Percentiles rank a stretch among this genome's conserved stretches.
Evolutionary conservation across 108 stramenopile species (phyloP).

Genomic region (Cyclotella sp.): DNA sequence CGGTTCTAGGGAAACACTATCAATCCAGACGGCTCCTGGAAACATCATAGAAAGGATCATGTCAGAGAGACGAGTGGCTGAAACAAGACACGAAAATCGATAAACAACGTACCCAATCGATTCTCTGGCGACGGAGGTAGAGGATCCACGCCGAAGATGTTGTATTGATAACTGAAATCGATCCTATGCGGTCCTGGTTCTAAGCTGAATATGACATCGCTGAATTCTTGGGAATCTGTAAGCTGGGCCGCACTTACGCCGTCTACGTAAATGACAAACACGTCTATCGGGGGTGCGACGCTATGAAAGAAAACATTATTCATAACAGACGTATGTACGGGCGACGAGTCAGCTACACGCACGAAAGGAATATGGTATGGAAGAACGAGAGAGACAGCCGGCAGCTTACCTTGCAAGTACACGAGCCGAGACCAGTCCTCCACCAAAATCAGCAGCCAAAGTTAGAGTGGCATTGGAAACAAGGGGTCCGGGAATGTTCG

Average conservation of each 20-base stretch:
- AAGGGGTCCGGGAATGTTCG: not conserved
- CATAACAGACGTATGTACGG: too few species aligned
- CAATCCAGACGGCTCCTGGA: conserved; percentile 36
- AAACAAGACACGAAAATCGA: not conserved
- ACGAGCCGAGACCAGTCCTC: conserved; percentile 7
- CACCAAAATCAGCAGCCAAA: conserved; percentile 20
- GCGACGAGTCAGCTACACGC: too few species aligned
- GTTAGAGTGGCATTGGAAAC: conserved; percentile 32
- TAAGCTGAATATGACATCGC: conserved; percentile 16
- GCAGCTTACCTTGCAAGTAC: conserved; percentile 16
- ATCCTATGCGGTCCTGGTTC: conserved; percentile 31
- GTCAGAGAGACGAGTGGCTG: not conserved
- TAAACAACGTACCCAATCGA: conserved; percentile 3
- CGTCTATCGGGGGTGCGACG: conserved; percentile 32
- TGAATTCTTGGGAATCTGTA: conserved; percentile 31
- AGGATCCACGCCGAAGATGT: conserved; percentile 25
- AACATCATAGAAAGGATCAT: not conserved
- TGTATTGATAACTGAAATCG: conserved; percentile 47
- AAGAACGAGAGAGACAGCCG: not conserved
- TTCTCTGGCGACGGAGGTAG: conserved; percentile 13
- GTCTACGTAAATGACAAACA: conserved; percentile 42
- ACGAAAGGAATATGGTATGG: not conserved
- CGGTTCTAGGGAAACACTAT: conserved; percentile 8
- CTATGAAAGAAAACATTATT: too few species aligned
- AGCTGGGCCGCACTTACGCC: conserved; percentile 12